Evolutionary conservation across 352 stramenopile genomes (phyloP).

Genomic region (Halophytophthora polymorphica): DNA sequence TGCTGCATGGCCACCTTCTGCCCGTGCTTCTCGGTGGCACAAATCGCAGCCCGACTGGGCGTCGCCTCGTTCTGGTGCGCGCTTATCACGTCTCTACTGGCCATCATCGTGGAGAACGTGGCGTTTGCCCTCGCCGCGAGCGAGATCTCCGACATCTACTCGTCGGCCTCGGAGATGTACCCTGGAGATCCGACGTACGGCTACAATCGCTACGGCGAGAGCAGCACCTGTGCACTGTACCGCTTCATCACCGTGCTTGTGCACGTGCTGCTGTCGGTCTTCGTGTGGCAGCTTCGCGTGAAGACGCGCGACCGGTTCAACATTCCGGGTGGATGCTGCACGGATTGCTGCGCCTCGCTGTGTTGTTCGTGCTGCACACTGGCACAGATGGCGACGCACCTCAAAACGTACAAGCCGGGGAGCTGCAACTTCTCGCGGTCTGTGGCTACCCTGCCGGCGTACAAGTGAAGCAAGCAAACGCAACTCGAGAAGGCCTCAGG

Average conservation of each 20-base stretch:
- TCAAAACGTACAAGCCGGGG: constrained; percentile 49
- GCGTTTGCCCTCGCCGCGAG: no score
- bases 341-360: constrained; percentile 24
- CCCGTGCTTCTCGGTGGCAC: constrained; percentile 20
- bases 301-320: constrained; percentile 31
- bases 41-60: constrained; percentile 14
- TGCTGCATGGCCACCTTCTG: constrained; percentile 18
- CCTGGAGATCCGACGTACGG: no score
- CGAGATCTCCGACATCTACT: no score
- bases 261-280: neutral
- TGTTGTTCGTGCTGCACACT: constrained; percentile 38
- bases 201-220: no score
- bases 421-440: constrained; percentile 24
- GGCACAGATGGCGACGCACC: constrained; percentile 39
- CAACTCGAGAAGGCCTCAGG: no score
- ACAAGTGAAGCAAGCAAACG: constrained; percentile 16
- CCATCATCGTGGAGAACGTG: neutral
- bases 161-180: no score
- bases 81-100: neutral
- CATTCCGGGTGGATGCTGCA: constrained; percentile 27
- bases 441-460: constrained; percentile 33
- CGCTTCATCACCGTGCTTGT: no score
- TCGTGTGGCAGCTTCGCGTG: constrained; percentile 22
- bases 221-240: no score
- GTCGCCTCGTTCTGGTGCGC: constrained; percentile 5